phyloP scores from a whole-genome alignment of 257 asterid genomes.

The Jaltomata sinuosa region DNA sequence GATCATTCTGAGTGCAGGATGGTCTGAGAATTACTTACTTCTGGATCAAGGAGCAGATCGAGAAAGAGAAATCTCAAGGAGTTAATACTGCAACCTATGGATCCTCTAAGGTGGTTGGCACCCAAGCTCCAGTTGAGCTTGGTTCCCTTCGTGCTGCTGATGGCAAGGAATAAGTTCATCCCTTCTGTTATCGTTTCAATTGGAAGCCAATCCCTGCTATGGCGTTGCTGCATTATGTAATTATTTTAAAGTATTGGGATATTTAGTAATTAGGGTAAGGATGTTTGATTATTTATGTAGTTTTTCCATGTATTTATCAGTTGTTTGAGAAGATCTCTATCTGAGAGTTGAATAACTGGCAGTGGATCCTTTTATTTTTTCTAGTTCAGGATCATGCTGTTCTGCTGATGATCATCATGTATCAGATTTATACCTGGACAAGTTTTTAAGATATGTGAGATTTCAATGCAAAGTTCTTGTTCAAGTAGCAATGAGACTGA shows the following conservation, averaged over 20 bases:
- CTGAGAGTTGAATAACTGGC: background rate
- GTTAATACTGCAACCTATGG: constrained; percentile 28
- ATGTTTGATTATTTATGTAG: no score
- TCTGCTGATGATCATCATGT: background rate
- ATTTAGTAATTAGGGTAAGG: no score
- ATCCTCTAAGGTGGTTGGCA: constrained; percentile 40
- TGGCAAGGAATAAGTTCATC: constrained; percentile 31
- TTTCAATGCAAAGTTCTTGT: background rate
- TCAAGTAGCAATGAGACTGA: background rate
- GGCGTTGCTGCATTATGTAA: background rate
- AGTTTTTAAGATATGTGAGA: background rate
- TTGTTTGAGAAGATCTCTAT: background rate
- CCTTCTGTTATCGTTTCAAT: background rate
- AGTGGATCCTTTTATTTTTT: background rate
- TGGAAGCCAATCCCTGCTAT: background rate
- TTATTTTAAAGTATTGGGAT: no score
- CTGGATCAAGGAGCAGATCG: constrained; percentile 91
- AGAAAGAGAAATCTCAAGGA: constrained; percentile 66
- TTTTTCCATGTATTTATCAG: no score
- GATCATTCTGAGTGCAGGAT: constrained; percentile 31
- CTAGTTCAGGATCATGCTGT: background rate
- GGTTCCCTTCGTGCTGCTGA: constrained; percentile 47
- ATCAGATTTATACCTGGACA: background rate
- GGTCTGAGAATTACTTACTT: constrained; percentile 85
- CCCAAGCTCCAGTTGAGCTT: constrained; percentile 46